Base-by-base conservation (phyloP, 1,284 basidiomycete genomes). In the Phaffia rhodozyma region DNA sequence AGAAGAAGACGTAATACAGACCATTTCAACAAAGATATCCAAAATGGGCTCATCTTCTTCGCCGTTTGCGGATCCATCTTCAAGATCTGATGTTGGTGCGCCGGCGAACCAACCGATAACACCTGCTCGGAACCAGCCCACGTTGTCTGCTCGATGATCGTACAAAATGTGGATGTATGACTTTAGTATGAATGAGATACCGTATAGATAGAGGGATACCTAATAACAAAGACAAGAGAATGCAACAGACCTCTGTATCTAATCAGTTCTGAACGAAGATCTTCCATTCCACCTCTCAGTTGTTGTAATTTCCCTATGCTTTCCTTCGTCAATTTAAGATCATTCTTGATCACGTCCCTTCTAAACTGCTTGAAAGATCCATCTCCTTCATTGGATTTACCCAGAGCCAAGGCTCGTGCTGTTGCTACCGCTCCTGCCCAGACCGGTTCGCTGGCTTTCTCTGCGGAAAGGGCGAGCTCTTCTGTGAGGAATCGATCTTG, bases 201-300 rank as follows among this genome's bases (percentile, higher is more conserved):
- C 48, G 2, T 16, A 16, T 2, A 43, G 38, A 43, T 2, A 16
- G 5, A 7, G 2, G 38, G 16, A 16, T 11, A 16, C 38, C 13
- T 43, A 16, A 43, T 43, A 11, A 16, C 5, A 7, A 43, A 43
- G 38, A 16, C 2, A 11, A 43, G 38, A 11, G 13, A 43, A 11
- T 2, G 38, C 5, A 43, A 43, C 38, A 43, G 16, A 43, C 38
- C 58, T 9, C 61, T 29, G 25, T 65, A 65, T 11, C 63, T 55
- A 5, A 65, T 50, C 21, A 65, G 23, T 18, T 65, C 58, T 30
- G 50, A 49, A 27, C 63, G 59, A 23, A 65, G 43, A 49, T 65
- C 63, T 48, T 65, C 63, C 63, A 65, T 65, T 52, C 59, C 63
- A 9, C 49, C 50, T 38, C 63, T 48, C 27, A 65, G 23, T 48